Conservation (phyloP, 2,329 filamentous ascomycete species). For the Calycina herbarum region DNA sequence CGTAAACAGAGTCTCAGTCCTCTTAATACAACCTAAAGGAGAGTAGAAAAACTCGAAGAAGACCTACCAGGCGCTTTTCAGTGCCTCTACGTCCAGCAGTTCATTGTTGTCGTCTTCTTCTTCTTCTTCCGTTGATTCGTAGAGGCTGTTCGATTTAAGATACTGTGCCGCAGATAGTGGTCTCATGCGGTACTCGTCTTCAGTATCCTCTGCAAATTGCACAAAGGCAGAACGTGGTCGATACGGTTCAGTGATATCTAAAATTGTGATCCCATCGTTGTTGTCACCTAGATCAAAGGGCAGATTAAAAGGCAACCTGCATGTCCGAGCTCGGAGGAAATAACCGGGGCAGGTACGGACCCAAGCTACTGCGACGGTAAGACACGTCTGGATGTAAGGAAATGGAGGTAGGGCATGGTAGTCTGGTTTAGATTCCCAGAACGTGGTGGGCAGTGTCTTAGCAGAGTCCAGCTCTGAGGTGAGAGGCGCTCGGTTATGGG, state of each 20-base stretch:
- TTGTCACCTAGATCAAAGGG: not conserved
- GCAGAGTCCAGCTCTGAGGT: not conserved
- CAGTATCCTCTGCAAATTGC: too few relatives aligned
- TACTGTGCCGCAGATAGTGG: not conserved
- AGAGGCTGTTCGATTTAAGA: not conserved
- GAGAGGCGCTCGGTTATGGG: not conserved
- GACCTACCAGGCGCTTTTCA: not conserved
- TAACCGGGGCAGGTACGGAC: not conserved
- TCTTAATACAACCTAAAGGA: too few relatives aligned
- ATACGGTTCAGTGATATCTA: not conserved
- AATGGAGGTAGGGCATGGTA: not conserved
- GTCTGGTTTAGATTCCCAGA: not conserved
- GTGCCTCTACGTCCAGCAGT: not conserved
- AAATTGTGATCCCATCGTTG: not conserved
- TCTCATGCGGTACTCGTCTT: not conserved
- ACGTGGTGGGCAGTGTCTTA: not conserved
- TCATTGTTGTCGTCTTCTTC: not conserved
- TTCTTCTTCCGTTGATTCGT: not conserved
- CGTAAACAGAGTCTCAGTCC: too few relatives aligned
- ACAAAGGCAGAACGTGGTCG: not conserved
- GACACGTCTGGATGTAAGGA: not conserved
- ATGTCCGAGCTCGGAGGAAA: not conserved
- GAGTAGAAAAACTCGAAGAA: too few relatives aligned
- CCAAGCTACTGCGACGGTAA: not conserved
- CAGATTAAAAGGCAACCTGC: not conserved